Percentiles rank a stretch among this genome's conserved stretches.
phyloP scores from a whole-genome alignment of 2,329 filamentous ascomycete genomes.

The Curvularia eragrostidis region DNA sequence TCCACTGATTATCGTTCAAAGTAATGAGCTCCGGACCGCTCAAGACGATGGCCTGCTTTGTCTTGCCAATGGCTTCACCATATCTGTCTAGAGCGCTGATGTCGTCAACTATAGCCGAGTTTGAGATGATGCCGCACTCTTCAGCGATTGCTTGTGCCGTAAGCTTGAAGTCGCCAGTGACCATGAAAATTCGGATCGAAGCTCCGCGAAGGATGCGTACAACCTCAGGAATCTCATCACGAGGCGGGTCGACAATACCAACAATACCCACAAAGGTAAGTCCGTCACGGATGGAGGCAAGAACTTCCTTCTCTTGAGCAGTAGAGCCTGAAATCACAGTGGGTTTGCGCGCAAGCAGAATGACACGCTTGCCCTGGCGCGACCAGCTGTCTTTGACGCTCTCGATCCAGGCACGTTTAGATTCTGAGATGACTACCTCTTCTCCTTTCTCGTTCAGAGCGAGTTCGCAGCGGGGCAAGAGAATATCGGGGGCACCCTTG shows the following conservation, averaged over 20 bases:
- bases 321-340: slow-evolving; percentile 52
- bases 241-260: slow-evolving; percentile 66
- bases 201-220: slow-evolving; percentile 70
- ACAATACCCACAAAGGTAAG: slow-evolving; percentile 64
- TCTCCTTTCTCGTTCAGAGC: slow-evolving; percentile 65
- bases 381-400: slow-evolving; percentile 72
- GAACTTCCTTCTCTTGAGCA: slow-evolving; percentile 65
- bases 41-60: slow-evolving; percentile 40
- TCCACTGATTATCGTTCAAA: slow-evolving; percentile 73
- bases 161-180: slow-evolving; percentile 78
- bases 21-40: slow-evolving; percentile 62
- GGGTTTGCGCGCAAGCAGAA: slow-evolving; percentile 69
- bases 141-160: slow-evolving; percentile 76
- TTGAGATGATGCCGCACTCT: slow-evolving; percentile 74
- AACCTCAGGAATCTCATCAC: slow-evolving; percentile 65
- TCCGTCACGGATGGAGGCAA: slow-evolving; percentile 57
- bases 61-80: slow-evolving; percentile 30
- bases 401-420: slow-evolving; percentile 59
- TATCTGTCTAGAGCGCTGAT: slow-evolving; percentile 58
- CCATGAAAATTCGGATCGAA: slow-evolving; percentile 80
- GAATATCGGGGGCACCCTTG: slow-evolving; percentile 78
- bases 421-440: slow-evolving; percentile 56
- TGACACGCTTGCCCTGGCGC: slow-evolving; percentile 69
- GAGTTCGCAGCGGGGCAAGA: slow-evolving; percentile 68
- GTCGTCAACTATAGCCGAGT: slow-evolving; percentile 59